Evolutionary conservation across 768 basidiomycete species (phyloP).

Genomic region (Phanerochaete carnosa): DNA sequence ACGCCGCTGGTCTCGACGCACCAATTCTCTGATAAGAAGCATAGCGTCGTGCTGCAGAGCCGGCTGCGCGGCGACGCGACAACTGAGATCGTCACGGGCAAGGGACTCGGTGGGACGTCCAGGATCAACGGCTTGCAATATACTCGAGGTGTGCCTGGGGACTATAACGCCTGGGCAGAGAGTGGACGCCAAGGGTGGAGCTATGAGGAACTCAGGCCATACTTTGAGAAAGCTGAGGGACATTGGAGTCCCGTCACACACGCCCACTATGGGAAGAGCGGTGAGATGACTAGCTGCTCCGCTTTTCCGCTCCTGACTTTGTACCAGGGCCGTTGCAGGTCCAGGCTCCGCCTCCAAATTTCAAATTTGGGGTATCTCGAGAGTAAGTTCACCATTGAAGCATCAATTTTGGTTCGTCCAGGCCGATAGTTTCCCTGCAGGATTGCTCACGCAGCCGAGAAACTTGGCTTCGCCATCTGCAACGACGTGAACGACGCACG

Average conservation of each 20-base stretch:
- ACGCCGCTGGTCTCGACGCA: constrained; percentile 29
- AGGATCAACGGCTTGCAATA: constrained; percentile 29
- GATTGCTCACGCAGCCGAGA: neutral
- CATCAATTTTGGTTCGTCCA: too few species aligned
- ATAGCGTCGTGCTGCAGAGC: neutral
- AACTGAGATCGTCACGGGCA: constrained; percentile 18
- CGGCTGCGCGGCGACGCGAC: constrained; percentile 9
- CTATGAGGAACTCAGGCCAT: constrained; percentile 23
- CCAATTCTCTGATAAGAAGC: constrained; percentile 18
- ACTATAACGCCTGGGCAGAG: constrained; percentile 28
- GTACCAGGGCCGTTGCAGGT: neutral
- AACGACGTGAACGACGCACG: neutral
- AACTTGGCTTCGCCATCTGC: neutral
- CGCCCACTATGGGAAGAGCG: neutral
- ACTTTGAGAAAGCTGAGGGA: constrained; percentile 25
- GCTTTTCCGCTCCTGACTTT: neutral
- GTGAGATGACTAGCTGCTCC: neutral
- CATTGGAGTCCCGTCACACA: neutral
- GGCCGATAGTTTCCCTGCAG: neutral
- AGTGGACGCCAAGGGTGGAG: constrained; percentile 28
- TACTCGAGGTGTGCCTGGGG: constrained; percentile 24
- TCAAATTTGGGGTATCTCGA: neutral
- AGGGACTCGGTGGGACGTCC: constrained; percentile 29
- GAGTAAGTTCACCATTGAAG: neutral
- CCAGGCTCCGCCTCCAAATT: neutral